A percentile compares a stretch with the other conserved stretches of the same genome.
phyloP scores from a whole-genome alignment of 805 yeast genomes.

The Geotrichum ghanense region DNA sequence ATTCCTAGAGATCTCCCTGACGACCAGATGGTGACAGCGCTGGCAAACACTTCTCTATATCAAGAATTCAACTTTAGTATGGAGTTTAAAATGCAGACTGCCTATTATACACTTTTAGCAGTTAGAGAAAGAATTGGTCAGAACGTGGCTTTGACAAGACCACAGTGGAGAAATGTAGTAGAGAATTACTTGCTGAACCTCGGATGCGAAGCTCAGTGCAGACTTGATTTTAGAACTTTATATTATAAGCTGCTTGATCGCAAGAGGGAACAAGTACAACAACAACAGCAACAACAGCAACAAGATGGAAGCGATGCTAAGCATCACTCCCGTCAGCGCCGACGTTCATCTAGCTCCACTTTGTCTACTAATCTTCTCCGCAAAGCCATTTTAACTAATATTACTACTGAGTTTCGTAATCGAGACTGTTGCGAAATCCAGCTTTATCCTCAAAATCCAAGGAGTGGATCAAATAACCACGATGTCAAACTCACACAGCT shows the following conservation, averaged over 20 bases:
- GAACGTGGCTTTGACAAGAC: slow-evolving; percentile 30
- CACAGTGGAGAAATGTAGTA: slow-evolving; percentile 65
- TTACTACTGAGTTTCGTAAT: neutral
- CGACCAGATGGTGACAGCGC: slow-evolving; percentile 32
- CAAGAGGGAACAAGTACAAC: slow-evolving; percentile 9
- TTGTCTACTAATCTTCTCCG: slow-evolving; percentile 7
- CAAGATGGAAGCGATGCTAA: neutral
- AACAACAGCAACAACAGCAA: neutral
- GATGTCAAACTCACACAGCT: slow-evolving; percentile 34
- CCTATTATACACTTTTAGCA: slow-evolving; percentile 46
- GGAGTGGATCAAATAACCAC: slow-evolving; percentile 17
- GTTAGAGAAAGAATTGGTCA: slow-evolving; percentile 27
- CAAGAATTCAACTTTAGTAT: slow-evolving; percentile 46
- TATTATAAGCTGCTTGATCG: slow-evolving; percentile 23
- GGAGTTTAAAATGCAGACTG: slow-evolving; percentile 46
- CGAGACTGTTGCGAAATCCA: slow-evolving; percentile 23
- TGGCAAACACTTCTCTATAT: slow-evolving; percentile 53
- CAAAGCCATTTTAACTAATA: neutral
- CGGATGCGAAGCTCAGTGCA: slow-evolving; percentile 62
- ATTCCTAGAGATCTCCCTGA: slow-evolving; percentile 45
- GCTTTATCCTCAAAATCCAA: slow-evolving; percentile 17
- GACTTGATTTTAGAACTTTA: slow-evolving; percentile 46
- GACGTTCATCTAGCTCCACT: neutral
- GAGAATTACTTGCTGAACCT: slow-evolving; percentile 56
- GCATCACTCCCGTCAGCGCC: neutral